Evolutionary conservation across 495 filamentous ascomycete species (phyloP).

Genomic region (Penicillium ochrochloron): DNA sequence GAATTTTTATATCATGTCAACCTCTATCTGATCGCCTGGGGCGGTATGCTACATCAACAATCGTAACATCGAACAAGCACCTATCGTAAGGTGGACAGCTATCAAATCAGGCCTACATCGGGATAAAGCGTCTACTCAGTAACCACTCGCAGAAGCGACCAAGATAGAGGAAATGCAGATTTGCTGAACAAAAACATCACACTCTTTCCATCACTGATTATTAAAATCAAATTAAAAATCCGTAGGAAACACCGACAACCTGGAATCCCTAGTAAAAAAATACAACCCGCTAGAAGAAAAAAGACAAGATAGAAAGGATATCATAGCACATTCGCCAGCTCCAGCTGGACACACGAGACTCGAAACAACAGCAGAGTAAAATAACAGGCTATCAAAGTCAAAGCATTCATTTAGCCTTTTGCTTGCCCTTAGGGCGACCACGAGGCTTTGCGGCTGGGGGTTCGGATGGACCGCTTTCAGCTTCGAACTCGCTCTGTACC

Average conservation of each 20-base stretch:
- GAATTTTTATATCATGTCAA: no score
- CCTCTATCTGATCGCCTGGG: no score
- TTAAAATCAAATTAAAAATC: slow-evolving; percentile 21
- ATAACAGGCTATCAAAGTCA: not conserved
- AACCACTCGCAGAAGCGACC: not conserved
- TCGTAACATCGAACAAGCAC: no score
- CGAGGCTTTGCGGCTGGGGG: slow-evolving; percentile 29
- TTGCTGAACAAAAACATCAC: not conserved
- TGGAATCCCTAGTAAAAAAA: slow-evolving; percentile 16
- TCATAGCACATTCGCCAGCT: slow-evolving; percentile 28
- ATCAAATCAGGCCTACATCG: no score
- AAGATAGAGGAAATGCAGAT: not conserved
- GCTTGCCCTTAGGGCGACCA: slow-evolving; percentile 48
- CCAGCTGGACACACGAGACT: slow-evolving; percentile 16
- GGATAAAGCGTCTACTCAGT: no score
- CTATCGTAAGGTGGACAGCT: no score
- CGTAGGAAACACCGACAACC: slow-evolving; percentile 27
- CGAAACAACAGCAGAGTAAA: slow-evolving; percentile 4
- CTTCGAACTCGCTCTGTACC: slow-evolving; percentile 34
- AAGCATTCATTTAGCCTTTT: slow-evolving; percentile 35
- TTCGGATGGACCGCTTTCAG: slow-evolving; percentile 21
- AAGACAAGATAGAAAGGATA: slow-evolving; percentile 26
- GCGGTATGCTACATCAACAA: no score
- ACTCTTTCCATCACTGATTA: slow-evolving; percentile 18
- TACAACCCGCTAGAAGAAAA: slow-evolving; percentile 34